A percentile compares a stretch with the other conserved stretches of the same genome.
Conservation (phyloP, 2,329 filamentous ascomycete species). For the Fusarium newnesense region DNA sequence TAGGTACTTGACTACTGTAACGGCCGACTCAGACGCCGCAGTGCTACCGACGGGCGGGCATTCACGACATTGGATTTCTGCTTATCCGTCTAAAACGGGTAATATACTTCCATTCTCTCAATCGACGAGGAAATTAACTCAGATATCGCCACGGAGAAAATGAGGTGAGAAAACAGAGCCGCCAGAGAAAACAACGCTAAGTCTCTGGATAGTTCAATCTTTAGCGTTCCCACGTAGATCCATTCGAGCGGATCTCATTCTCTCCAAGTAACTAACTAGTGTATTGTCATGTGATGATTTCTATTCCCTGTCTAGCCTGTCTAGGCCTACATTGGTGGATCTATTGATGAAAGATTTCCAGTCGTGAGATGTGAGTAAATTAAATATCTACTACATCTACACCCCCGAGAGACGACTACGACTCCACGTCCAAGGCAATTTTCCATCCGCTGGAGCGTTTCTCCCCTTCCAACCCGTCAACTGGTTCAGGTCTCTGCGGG, state of each 20-base stretch:
- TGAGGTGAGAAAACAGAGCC: slow-evolving; percentile 21
- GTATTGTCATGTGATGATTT: slow-evolving; percentile 27
- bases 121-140: background rate
- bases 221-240: slow-evolving; percentile 3
- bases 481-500: slow-evolving; percentile 31
- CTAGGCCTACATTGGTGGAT: slow-evolving; percentile 4
- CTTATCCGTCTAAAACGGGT: background rate
- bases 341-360: background rate
- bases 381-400: background rate
- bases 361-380: slow-evolving; percentile 15
- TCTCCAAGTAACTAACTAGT: slow-evolving; percentile 2
- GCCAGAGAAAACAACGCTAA: slow-evolving; percentile 29
- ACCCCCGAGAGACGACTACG: slow-evolving; percentile 25
- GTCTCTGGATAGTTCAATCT: background rate
- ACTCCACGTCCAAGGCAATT: slow-evolving; percentile 40
- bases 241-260: slow-evolving; percentile 3
- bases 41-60: background rate
- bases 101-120: background rate
- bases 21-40: background rate
- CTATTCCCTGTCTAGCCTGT: slow-evolving; percentile 1
- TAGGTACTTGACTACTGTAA: background rate
- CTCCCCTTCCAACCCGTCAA: slow-evolving; percentile 36
- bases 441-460: slow-evolving; percentile 35
- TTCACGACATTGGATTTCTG: background rate
- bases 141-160: background rate